A percentile compares a stretch with the other conserved stretches of the same genome.
These are phyloP conservation scores for Tulasnella sp. DNA, from an alignment of 768 basidiomycete species.

Conservation along the genomic window DNA sequence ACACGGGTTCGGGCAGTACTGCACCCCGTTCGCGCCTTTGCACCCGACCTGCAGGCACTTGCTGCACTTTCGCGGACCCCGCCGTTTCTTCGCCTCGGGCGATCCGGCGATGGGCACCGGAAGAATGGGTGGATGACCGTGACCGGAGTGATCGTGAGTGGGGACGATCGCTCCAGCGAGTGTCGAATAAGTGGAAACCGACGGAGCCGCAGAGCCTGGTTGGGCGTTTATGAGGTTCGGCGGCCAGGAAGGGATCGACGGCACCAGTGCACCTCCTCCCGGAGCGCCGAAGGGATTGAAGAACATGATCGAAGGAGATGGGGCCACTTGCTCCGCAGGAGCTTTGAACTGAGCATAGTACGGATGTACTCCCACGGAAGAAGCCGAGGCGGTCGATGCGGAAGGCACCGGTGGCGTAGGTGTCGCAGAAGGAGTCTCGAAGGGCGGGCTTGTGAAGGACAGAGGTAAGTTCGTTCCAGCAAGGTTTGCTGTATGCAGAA, in stretches of 20 bases:
- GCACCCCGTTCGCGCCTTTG: not conserved
- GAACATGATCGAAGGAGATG: not conserved
- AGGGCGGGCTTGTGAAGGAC: no score
- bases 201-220: not conserved
- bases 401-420: not conserved
- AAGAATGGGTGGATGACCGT: not conserved
- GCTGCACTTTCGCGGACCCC: not conserved
- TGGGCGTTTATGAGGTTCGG: not conserved
- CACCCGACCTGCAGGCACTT: not conserved
- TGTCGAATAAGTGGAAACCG: not conserved
- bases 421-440: not conserved
- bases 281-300: not conserved
- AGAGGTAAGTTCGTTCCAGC: no score
- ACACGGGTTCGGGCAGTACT: not conserved
- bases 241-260: not conserved
- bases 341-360: not conserved
- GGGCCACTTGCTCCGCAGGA: not conserved
- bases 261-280: not conserved
- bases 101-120: not conserved
- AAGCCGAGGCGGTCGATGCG: not conserved
- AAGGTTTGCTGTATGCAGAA: no score
- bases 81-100: not conserved
- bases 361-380: not conserved
- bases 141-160: not conserved
- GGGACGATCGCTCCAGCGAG: not conserved